A percentile compares a stretch with the other conserved stretches of the same genome.
These are phyloP conservation scores for Exophiala sideris DNA, from an alignment of 2,329 filamentous ascomycete genomes.

Conservation along the genomic window DNA sequence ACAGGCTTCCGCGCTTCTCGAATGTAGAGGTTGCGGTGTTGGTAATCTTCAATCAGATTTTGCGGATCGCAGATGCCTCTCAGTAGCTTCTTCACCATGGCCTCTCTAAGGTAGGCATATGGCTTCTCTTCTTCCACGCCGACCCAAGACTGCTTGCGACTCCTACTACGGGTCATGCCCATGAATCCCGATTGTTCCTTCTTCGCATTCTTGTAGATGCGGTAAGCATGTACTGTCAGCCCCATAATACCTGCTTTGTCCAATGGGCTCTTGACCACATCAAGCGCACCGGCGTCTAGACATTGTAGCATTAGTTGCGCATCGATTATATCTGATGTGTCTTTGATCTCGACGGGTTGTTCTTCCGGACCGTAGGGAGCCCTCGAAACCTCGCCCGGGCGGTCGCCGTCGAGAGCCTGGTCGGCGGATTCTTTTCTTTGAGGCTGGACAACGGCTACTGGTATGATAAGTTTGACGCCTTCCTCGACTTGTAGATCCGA, in stretches of 20 bases:
- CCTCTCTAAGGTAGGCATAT: slow-evolving; percentile 84
- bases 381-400: slow-evolving; percentile 10
- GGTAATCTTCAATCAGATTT: slow-evolving; percentile 60
- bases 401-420: slow-evolving; percentile 9
- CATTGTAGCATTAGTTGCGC: slow-evolving; percentile 64
- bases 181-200: slow-evolving; percentile 70
- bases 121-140: slow-evolving; percentile 80
- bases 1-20: slow-evolving; percentile 61
- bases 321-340: slow-evolving; percentile 41
- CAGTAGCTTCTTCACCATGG: slow-evolving; percentile 91
- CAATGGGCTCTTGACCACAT: slow-evolving; percentile 79
- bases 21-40: slow-evolving; percentile 64
- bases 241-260: slow-evolving; percentile 69
- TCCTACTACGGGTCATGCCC: slow-evolving; percentile 60
- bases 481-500: slow-evolving; percentile 51
- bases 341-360: slow-evolving; percentile 27
- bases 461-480: slow-evolving; percentile 48
- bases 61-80: slow-evolving; percentile 76
- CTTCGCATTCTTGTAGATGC: slow-evolving; percentile 70
- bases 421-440: slow-evolving; percentile 28
- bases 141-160: slow-evolving; percentile 86
- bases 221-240: slow-evolving; percentile 78
- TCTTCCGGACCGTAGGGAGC: slow-evolving; percentile 22
- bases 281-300: slow-evolving; percentile 79
- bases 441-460: slow-evolving; percentile 46